These are phyloP conservation scores for Cladosporium cucumerinum DNA, from an alignment of 2,329 filamentous ascomycete species.

Conservation along the genomic window DNA sequence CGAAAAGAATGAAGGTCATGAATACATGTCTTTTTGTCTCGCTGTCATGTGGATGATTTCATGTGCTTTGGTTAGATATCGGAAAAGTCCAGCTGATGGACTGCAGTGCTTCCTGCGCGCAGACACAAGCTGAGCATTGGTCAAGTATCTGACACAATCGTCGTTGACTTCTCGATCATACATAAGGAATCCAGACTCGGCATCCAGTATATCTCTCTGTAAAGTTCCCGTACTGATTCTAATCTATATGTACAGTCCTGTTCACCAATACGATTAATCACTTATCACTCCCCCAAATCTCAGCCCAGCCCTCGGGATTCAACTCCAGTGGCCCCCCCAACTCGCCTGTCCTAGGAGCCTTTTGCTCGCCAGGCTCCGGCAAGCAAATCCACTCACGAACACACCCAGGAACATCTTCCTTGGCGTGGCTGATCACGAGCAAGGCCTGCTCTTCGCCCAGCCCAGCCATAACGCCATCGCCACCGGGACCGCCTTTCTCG, in stretches of 20 bases:
- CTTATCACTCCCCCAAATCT: constrained; percentile 28
- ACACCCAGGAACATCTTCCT: constrained; percentile 82
- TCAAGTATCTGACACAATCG: background rate
- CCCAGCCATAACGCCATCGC: constrained; percentile 55
- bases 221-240: background rate
- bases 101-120: background rate
- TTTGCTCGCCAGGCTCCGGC: constrained; percentile 67
- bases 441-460: constrained; percentile 71
- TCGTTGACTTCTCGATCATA: background rate
- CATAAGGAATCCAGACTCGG: background rate
- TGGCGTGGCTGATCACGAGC: constrained; percentile 87
- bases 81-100: background rate
- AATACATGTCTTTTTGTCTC: background rate
- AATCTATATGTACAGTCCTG: background rate
- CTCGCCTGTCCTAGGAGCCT: constrained; percentile 60
- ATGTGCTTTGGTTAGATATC: no score
- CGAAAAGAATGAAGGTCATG: background rate
- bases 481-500: constrained; percentile 26
- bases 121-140: background rate
- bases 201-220: background rate
- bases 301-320: constrained; percentile 30
- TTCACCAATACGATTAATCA: background rate
- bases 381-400: constrained; percentile 83
- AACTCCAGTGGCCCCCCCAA: constrained; percentile 43
- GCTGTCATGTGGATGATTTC: background rate